Evolutionary conservation across 257 asterid genomes (phyloP), one percentile per base, ranked within the genome.

Genomic region (Fraxinus quadrangulata): DNA sequence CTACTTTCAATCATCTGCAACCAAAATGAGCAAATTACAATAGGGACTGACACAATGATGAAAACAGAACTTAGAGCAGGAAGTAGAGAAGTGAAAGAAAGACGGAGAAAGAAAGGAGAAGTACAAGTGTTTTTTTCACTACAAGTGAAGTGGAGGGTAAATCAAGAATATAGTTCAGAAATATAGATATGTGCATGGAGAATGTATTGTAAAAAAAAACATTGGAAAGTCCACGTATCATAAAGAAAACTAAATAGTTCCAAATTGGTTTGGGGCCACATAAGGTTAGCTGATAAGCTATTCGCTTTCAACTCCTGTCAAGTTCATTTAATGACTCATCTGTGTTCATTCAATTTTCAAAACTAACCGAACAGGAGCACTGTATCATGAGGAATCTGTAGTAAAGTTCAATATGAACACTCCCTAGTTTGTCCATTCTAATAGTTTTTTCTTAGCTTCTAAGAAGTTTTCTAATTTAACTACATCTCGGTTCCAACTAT

Each of bases 1-100:
- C 97, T 94, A 86, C 99, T 96, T 88, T 96, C 99, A 26, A 96
- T 86, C 98, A 93, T 96, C 99, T 96, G 94, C 69, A 70, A 72
- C 47, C 73, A 75, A 74, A 79, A 73, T 26, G 77, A 78, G 56
- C 17, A 66, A 47, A 67, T 68, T 71, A 42, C 61, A 54, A 66
- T 79, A 54, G 19, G 36, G 78, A 54, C 16, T 40, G 75, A 23
- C 47, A 67, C 28, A 45, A 37, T 24, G 65, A 78, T 19, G 36
- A 73, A 67, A 39, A 31, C 34, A 73, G 28, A 75, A 31, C 70
- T 81, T 56, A 63, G 73, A 49, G 67, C 75, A 47, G 23, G 72
- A 63, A 66, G 71, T 34, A 37, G 72, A 77, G 39, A 37, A 71
- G 79, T n/a, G 66, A 70, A 72, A 70, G 17, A 67, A 39, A 23